Evolutionary conservation across 2,329 filamentous ascomycete species (phyloP).

Genomic region (Fusarium sp.): DNA sequence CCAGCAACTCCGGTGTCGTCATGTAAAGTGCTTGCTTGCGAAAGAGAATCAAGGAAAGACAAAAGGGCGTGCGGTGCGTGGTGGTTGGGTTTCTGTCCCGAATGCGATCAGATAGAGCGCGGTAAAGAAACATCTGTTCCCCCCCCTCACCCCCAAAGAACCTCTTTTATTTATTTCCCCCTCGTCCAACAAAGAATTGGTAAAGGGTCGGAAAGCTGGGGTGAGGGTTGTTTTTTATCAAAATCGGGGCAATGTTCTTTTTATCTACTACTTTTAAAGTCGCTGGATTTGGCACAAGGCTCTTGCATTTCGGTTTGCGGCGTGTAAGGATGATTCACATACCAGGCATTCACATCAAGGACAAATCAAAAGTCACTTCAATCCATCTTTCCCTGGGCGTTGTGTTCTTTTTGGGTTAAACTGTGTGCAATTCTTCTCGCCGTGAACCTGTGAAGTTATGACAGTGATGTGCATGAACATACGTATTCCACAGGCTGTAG

Average conservation of each 20-base stretch:
- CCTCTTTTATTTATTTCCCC: slow-evolving; percentile 7
- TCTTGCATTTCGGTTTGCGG: slow-evolving; percentile 62
- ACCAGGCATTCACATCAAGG: slow-evolving; percentile 60
- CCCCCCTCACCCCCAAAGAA: slow-evolving; percentile 33
- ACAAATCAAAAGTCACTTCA: slow-evolving; percentile 50
- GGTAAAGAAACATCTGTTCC: slow-evolving; percentile 35
- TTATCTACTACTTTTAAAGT: slow-evolving; percentile 41
- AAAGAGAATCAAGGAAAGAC: slow-evolving; percentile 38
- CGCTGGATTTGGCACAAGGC: slow-evolving; percentile 54
- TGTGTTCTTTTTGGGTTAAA: slow-evolving; percentile 11
- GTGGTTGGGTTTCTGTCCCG: slow-evolving; percentile 43
- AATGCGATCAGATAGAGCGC: slow-evolving; percentile 48
- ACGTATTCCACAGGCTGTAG: neutral
- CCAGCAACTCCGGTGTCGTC: slow-evolving; percentile 99
- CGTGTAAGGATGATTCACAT: slow-evolving; percentile 61
- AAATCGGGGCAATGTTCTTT: slow-evolving; percentile 37
- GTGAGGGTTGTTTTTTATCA: slow-evolving; percentile 4
- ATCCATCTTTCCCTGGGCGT: slow-evolving; percentile 27
- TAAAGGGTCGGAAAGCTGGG: slow-evolving; percentile 8
- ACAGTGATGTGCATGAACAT: neutral
- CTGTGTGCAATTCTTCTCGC: slow-evolving; percentile 17
- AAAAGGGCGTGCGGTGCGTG: slow-evolving; percentile 39
- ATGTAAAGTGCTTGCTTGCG: slow-evolving; percentile 75
- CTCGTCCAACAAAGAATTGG: neutral
- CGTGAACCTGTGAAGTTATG: neutral